Base-by-base conservation (phyloP, 768 basidiomycete species). In the Chlorophyllum brunneum region DNA sequence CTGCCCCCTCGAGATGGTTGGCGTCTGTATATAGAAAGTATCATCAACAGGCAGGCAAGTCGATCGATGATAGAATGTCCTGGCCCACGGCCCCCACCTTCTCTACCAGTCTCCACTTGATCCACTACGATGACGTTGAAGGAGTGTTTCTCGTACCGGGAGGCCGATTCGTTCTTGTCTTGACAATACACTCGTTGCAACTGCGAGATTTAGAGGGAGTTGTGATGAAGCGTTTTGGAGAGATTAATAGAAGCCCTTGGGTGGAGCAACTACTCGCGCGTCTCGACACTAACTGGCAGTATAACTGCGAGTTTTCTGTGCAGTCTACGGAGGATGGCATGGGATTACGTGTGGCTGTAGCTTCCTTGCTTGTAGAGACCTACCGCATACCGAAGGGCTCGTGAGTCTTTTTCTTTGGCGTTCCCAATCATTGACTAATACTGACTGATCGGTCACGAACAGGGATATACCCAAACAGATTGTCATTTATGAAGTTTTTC, bases 111-210 rank as follows among this genome's bases (percentile, higher is more conserved):
- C 31, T 37, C 20, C 9, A 9, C 5, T 50, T 50, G 16, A 13
- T 27, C 13, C 10, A 37, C 5, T 13, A 29, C 18, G 37, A 30
- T 22, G 48, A 50, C 3, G 48, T 41, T 2, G 38, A 45, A n/a
- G 15, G 20, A 2, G 15, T 54, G 36, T 54, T 41, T 24, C 43
- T 59, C 11, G 38, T 56, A 23, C 55, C 58, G n/a, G 58, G 58
- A 9, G 58, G 58, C 16, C 55, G 58, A 11, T 59, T 56, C 51
- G 13, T 54, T 20, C 5, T 59, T 2, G 22, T 45, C 27, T 49
- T 49, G 37, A 39, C 46, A 15, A 13, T 47, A 15, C 18, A 41
- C 20, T 24, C 37, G 18, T 36, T 46, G 20, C 47, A 41, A 5
- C 7, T 48, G 9, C 49, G 54, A 48, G 54, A 54, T 33, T 26